Percentiles rank a stretch among this genome's conserved stretches.
Conservation (phyloP, 2,329 filamentous ascomycete genomes). For the Pseudohalonectria lignicola region DNA sequence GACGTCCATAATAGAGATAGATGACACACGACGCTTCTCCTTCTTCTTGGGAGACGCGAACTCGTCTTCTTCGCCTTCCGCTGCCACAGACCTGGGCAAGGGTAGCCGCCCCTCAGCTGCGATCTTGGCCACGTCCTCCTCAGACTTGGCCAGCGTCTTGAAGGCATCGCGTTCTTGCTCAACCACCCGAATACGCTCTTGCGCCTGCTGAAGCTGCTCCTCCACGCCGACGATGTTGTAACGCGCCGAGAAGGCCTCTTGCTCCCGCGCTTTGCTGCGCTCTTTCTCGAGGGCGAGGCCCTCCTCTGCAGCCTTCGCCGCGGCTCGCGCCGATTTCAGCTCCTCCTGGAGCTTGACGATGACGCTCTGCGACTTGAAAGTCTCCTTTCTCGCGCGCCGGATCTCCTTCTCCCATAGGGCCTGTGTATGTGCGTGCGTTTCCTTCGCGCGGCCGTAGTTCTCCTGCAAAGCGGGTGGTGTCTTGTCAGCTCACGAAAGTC, state of each 20-base stretch:
- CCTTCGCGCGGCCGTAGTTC: constrained; percentile 58
- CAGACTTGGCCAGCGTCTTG: constrained; percentile 60
- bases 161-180: constrained; percentile 68
- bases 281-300: constrained; percentile 53
- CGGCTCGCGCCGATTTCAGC: constrained; percentile 48
- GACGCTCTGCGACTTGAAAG: constrained; percentile 61
- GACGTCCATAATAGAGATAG: constrained; percentile 35
- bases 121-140: constrained; percentile 57
- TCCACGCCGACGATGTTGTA: constrained; percentile 55
- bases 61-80: constrained; percentile 44
- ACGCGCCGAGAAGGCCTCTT: constrained; percentile 57
- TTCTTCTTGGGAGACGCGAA: constrained; percentile 50
- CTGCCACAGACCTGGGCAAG: constrained; percentile 35
- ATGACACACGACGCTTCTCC: constrained; percentile 29
- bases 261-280: constrained; percentile 48
- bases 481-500: not conserved
- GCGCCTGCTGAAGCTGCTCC: constrained; percentile 54
- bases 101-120: constrained; percentile 62
- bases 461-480: too few relatives aligned
- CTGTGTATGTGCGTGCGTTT: constrained; percentile 56
- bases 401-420: constrained; percentile 66
- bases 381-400: constrained; percentile 57
- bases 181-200: constrained; percentile 51
- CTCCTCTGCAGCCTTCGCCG: constrained; percentile 45
- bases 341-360: constrained; percentile 66